A percentile compares a stretch with the other conserved stretches of the same genome.
These are phyloP conservation scores for Fusarium circinatum DNA, from an alignment of 2,329 filamentous ascomycete genomes.

Conservation along the genomic window DNA sequence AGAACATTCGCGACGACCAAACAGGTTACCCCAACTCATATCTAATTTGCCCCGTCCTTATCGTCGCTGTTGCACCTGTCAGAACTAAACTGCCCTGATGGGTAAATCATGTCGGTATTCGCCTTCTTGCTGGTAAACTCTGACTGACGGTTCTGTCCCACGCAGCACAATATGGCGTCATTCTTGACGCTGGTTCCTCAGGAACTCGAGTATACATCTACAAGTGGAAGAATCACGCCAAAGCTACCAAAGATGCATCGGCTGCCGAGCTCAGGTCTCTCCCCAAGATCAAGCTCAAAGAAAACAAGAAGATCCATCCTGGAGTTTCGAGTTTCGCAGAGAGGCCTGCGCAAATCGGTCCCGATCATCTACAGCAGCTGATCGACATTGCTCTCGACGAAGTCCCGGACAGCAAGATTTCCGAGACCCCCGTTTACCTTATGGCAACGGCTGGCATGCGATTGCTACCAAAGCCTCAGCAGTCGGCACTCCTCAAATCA, in stretches of 20 bases:
- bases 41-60: not conserved
- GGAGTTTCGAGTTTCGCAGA: slow-evolving; percentile 92
- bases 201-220: slow-evolving; percentile 96
- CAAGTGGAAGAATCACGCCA: slow-evolving; percentile 83
- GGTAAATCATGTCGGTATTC: slow-evolving; percentile 51
- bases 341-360: slow-evolving; percentile 78
- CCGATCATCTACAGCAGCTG: slow-evolving; percentile 81
- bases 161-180: slow-evolving; percentile 83
- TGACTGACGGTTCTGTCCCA: slow-evolving; percentile 28
- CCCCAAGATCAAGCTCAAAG: slow-evolving; percentile 84
- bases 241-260: slow-evolving; percentile 65
- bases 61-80: not conserved
- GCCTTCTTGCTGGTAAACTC: not conserved
- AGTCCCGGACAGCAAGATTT: slow-evolving; percentile 79
- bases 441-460: slow-evolving; percentile 97
- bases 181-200: slow-evolving; percentile 97
- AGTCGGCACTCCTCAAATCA: slow-evolving; percentile 75
- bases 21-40: not conserved
- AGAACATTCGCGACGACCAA: not conserved
- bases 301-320: slow-evolving; percentile 92
- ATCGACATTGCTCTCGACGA: slow-evolving; percentile 83
- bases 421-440: slow-evolving; percentile 90
- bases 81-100: slow-evolving; percentile 39
- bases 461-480: slow-evolving; percentile 78
- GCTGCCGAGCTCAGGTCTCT: slow-evolving; percentile 66